Conservation (phyloP, 345 rosid species). For the Melastoma malabathricum region DNA sequence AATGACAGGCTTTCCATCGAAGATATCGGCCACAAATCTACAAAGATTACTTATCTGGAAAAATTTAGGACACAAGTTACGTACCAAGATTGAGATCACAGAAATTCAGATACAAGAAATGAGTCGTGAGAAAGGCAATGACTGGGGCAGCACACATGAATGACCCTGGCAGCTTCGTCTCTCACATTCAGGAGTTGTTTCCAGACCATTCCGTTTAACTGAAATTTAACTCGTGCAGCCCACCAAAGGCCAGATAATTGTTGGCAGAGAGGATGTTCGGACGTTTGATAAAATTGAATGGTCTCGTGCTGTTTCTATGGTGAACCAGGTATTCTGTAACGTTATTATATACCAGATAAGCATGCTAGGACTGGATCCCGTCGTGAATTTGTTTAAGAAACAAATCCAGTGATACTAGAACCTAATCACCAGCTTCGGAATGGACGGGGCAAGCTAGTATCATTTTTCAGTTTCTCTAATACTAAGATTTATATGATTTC, state of each 20-base stretch:
- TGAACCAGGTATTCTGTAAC: conserved; percentile 56
- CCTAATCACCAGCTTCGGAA: no score
- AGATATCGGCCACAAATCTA: neutral
- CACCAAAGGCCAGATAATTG: conserved; percentile 68
- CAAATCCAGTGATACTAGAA: no score
- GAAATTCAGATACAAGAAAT: conserved; percentile 69
- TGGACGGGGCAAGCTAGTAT: no score
- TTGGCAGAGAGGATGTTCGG: conserved; percentile 84
- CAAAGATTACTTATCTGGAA: neutral
- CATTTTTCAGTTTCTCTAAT: no score
- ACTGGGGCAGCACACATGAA: conserved; percentile 81
- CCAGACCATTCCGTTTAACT: conserved; percentile 1
- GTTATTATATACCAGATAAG: conserved; percentile 1
- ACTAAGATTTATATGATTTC: no score
- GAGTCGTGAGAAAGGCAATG: conserved; percentile 63
- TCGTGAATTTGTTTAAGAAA: neutral
- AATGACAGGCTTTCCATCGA: neutral
- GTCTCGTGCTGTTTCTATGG: conserved; percentile 83
- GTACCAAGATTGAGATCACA: conserved; percentile 69
- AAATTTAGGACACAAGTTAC: neutral
- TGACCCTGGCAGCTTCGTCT: conserved; percentile 68
- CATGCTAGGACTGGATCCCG: neutral
- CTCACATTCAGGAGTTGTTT: conserved; percentile 30
- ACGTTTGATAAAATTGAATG: conserved; percentile 86
- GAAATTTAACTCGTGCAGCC: conserved; percentile 42